These are phyloP conservation scores for Lentinula aciculospora DNA, from an alignment of 768 basidiomycete species.

Conservation along the genomic window DNA sequence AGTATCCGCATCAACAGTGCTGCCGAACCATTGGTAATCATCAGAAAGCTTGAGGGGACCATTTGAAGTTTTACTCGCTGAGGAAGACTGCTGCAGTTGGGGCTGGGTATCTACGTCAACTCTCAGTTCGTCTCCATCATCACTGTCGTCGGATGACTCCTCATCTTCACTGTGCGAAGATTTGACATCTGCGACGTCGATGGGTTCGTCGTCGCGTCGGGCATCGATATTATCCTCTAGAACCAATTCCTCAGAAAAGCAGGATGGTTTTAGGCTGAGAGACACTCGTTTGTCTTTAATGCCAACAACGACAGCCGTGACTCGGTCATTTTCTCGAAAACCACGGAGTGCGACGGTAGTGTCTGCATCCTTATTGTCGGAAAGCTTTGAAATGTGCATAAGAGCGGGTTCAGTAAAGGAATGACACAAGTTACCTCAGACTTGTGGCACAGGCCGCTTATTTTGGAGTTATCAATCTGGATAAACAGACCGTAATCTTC, in stretches of 20 bases:
- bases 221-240: conserved; percentile 25
- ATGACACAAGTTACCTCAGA: conserved; percentile 55
- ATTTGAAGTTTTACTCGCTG: conserved; percentile 5
- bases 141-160: conserved; percentile 23
- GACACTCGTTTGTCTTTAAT: conserved; percentile 77
- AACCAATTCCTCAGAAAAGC: conserved; percentile 62
- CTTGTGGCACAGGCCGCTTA: conserved; percentile 92
- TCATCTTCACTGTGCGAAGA: neutral
- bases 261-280: conserved; percentile 85
- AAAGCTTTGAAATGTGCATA: conserved; percentile 47
- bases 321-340: conserved; percentile 83
- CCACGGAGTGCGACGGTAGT: conserved; percentile 69
- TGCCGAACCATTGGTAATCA: conserved; percentile 68
- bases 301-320: conserved; percentile 71
- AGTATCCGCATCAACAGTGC: conserved; percentile 30
- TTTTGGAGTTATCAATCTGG: conserved; percentile 75
- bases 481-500: conserved; percentile 94
- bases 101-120: conserved; percentile 34
- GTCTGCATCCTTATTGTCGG: conserved; percentile 83
- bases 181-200: conserved; percentile 2
- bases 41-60: conserved; percentile 42
- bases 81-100: conserved; percentile 18
- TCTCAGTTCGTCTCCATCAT: conserved; percentile 30
- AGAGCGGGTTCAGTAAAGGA: neutral
- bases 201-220: conserved; percentile 12